phyloP scores from a whole-genome alignment of 2,329 filamentous ascomycete species.

The Cordyceps farinosa region DNA sequence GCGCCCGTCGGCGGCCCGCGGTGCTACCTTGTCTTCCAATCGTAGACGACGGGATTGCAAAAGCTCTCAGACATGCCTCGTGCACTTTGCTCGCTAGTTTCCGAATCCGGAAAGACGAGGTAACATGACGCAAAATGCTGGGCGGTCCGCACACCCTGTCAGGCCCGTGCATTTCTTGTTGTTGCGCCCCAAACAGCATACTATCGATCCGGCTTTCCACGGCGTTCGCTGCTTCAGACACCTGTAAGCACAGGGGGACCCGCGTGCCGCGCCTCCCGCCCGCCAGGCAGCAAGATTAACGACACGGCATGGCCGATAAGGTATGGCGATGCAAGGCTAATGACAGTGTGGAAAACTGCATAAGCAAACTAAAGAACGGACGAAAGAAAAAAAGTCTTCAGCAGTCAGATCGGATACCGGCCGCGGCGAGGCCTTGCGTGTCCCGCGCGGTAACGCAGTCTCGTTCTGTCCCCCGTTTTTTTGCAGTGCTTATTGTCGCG shows the following conservation, averaged over 20 bases:
- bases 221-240: neutral
- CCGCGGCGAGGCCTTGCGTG: neutral
- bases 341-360: neutral
- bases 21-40: neutral
- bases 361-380: neutral
- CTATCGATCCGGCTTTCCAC: constrained; percentile 4
- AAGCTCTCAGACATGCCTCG: neutral
- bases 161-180: constrained; percentile 6
- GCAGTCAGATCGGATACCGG: constrained; percentile 13
- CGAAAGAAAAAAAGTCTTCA: neutral
- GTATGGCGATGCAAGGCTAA: constrained; percentile 3
- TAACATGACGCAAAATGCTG: neutral
- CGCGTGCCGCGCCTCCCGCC: neutral
- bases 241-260: constrained; percentile 1
- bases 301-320: constrained; percentile 13
- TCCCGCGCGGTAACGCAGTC: neutral
- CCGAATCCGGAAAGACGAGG: neutral
- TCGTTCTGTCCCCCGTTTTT: neutral
- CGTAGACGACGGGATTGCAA: neutral
- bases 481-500: neutral
- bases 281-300: constrained; percentile 7
- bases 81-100: neutral
- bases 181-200: neutral
- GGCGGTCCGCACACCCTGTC: constrained; percentile 5
- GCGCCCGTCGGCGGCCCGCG: neutral